These are phyloP conservation scores for Aureobasidium leucospermi DNA, from an alignment of 2,329 filamentous ascomycete species.

Conservation along the genomic window DNA sequence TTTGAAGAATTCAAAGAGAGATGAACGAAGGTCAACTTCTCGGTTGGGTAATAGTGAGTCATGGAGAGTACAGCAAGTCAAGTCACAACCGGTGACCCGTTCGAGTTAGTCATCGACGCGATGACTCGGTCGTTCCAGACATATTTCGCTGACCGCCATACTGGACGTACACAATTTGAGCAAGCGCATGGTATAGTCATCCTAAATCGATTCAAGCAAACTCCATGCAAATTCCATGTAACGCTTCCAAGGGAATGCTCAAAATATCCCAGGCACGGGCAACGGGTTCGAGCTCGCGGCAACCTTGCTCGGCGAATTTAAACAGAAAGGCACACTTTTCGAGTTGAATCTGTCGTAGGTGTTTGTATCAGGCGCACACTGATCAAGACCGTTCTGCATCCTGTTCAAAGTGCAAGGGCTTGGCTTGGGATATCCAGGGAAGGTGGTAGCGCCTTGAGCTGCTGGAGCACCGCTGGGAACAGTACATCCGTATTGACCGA, in stretches of 20 bases:
- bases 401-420: constrained; percentile 2
- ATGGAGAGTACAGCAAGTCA: too few relatives aligned
- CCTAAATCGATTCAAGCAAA: too few relatives aligned
- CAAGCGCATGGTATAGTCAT: too few relatives aligned
- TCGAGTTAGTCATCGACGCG: too few relatives aligned
- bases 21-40: too few relatives aligned
- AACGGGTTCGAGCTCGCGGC: constrained; percentile 5
- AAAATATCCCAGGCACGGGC: background rate
- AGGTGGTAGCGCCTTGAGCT: background rate
- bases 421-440: background rate
- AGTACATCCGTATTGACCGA: background rate
- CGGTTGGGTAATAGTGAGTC: too few relatives aligned
- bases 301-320: background rate
- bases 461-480: background rate
- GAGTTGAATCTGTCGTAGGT: constrained; percentile 9
- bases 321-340: constrained; percentile 1
- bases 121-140: too few relatives aligned
- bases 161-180: too few relatives aligned
- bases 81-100: too few relatives aligned
- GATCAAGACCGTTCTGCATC: constrained; percentile 9
- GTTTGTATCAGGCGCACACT: constrained; percentile 2
- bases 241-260: constrained; percentile 10
- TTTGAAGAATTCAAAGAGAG: too few relatives aligned
- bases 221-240: too few relatives aligned
- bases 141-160: too few relatives aligned